Conservation (phyloP, 352 stramenopile genomes). For the Pythium volutum region DNA sequence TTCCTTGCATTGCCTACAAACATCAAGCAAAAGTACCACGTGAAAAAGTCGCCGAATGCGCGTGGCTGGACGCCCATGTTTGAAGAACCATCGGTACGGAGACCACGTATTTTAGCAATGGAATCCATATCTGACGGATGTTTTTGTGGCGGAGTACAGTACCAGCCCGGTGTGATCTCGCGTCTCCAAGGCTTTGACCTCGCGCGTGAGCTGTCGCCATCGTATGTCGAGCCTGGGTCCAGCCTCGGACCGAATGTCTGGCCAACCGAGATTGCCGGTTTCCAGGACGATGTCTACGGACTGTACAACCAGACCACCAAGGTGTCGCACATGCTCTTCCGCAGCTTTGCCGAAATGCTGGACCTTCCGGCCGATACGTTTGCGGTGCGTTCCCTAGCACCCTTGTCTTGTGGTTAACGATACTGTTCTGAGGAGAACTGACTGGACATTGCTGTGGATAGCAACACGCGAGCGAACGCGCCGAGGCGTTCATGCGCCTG, state of each 20-base stretch:
- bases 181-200: slow-evolving; percentile 78
- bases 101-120: no score
- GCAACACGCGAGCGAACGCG: slow-evolving; percentile 67
- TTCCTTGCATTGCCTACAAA: slow-evolving; percentile 58
- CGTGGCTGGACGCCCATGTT: slow-evolving; percentile 82
- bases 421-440: not conserved
- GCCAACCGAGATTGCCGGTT: slow-evolving; percentile 54
- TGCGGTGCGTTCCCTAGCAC: slow-evolving; percentile 39
- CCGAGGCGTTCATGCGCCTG: slow-evolving; percentile 75
- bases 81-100: slow-evolving; percentile 69
- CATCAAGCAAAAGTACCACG: slow-evolving; percentile 75
- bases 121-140: no score
- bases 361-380: slow-evolving; percentile 57
- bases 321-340: slow-evolving; percentile 63
- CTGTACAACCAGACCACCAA: slow-evolving; percentile 74
- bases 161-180: slow-evolving; percentile 74
- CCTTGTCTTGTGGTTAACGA: no score
- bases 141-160: no score
- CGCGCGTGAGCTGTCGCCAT: slow-evolving; percentile 48
- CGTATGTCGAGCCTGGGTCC: slow-evolving; percentile 54
- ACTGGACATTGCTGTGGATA: slow-evolving; percentile 19
- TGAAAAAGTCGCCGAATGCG: slow-evolving; percentile 69
- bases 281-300: slow-evolving; percentile 63
- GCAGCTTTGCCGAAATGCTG: slow-evolving; percentile 82
- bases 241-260: slow-evolving; percentile 79